Conservation (phyloP, 78 protist species). For the Cavenderia fasciculata region DNA sequence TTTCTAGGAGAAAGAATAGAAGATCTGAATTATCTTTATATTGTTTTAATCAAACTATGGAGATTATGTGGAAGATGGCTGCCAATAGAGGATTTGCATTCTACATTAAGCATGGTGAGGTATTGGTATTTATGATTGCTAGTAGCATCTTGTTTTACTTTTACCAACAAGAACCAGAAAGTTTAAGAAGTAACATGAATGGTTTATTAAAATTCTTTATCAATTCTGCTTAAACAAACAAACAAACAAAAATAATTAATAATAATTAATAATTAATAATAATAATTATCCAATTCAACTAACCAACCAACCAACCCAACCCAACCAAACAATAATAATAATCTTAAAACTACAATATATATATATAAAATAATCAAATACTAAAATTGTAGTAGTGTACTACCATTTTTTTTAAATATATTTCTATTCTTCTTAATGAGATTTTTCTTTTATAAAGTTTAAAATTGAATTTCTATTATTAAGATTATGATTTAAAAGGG, state of each 20-base stretch:
- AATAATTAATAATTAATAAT: not conserved
- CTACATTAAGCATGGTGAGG: slow-evolving; percentile 60
- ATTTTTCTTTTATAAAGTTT: too few species aligned
- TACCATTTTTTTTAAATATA: too few species aligned
- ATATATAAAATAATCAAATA: too few species aligned
- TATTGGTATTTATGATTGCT: slow-evolving; percentile 68
- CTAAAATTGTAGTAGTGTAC: too few species aligned
- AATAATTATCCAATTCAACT: not conserved
- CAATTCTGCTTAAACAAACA: slow-evolving; percentile 3
- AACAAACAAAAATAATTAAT: slow-evolving; percentile 7
- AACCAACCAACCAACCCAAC: too few species aligned
- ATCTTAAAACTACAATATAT: too few species aligned
- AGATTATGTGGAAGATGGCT: slow-evolving; percentile 69
- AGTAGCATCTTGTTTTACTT: slow-evolving; percentile 49
- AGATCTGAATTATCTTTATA: slow-evolving; percentile 74
- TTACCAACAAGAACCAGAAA: slow-evolving; percentile 72
- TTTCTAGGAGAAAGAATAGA: slow-evolving; percentile 57
- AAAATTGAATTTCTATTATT: too few species aligned
- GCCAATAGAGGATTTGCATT: slow-evolving; percentile 37
- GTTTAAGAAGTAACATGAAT: slow-evolving; percentile 73
- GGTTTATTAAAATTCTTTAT: slow-evolving; percentile 70
- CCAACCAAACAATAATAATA: too few species aligned
- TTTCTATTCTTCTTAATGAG: too few species aligned
- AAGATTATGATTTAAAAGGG: too few species aligned
- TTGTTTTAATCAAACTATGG: slow-evolving; percentile 61